These are phyloP conservation scores for Metschnikowia santaceciliae DNA, from an alignment of 805 yeast genomes.

Conservation along the genomic window DNA sequence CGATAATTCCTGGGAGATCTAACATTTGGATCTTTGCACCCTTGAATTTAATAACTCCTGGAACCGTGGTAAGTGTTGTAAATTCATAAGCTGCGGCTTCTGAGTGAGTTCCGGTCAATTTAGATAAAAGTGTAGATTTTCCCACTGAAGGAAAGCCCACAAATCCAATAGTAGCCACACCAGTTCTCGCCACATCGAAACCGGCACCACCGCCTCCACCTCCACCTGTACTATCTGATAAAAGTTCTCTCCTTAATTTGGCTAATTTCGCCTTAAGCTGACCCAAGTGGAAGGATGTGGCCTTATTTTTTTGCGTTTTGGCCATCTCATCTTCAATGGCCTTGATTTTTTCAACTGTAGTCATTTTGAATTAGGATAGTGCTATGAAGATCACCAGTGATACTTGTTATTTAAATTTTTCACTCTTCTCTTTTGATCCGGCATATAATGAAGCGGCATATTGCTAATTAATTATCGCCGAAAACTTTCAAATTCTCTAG, in stretches of 20 bases:
- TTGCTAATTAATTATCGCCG: not conserved
- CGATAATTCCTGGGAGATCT: conserved; percentile 86
- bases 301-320: conserved; percentile 95
- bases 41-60: conserved; percentile 91
- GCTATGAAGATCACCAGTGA: not conserved
- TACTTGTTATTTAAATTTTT: conserved; percentile 6
- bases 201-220: conserved; percentile 95
- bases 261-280: conserved; percentile 96
- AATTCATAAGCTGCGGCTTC: conserved; percentile 98
- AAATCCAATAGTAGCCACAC: conserved; percentile 95
- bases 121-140: conserved; percentile 77
- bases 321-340: conserved; percentile 98
- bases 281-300: conserved; percentile 96
- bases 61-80: conserved; percentile 95
- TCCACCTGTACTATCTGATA: conserved; percentile 55
- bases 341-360: conserved; percentile 60
- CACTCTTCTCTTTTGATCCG: conserved; percentile 1
- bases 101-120: conserved; percentile 91
- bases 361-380: conserved; percentile 24
- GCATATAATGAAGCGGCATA: not conserved
- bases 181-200: conserved; percentile 98
- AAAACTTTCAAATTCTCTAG: not conserved
- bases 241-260: conserved; percentile 85
- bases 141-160: conserved; percentile 98
- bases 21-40: conserved; percentile 98